A percentile compares a stretch with the other conserved stretches of the same genome.
Conservation (phyloP, 164 flowering plant genomes). For the Vitis labrusca region DNA sequence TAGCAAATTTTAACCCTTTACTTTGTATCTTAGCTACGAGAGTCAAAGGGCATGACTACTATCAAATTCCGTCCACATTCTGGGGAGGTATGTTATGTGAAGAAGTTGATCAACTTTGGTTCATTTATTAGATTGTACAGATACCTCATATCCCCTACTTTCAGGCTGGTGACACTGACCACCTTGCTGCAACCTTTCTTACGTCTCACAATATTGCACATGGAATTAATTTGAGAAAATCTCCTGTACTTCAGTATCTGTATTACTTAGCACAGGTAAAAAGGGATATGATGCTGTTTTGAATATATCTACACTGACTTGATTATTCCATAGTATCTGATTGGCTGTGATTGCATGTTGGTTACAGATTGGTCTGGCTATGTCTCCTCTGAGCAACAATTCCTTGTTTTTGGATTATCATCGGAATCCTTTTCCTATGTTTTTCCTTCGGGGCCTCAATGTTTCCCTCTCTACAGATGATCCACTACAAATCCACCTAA, state of each 20-base stretch:
- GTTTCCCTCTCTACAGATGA: constrained; percentile 98
- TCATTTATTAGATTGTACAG: background rate
- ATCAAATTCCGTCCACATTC: constrained; percentile 95
- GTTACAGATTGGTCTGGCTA: constrained; percentile 89
- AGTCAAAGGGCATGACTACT: constrained; percentile 94
- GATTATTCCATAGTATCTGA: constrained; percentile 2
- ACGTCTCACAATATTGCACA: constrained; percentile 87
- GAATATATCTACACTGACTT: background rate
- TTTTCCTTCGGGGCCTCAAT: constrained; percentile 89
- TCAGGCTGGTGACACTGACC: constrained; percentile 99
- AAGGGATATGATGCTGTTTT: background rate
- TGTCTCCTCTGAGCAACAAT: constrained; percentile 98
- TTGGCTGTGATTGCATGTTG: constrained; percentile 5
- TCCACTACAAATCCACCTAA: constrained; percentile 94
- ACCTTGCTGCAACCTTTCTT: constrained; percentile 96
- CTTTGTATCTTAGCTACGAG: constrained; percentile 62
- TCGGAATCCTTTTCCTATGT: constrained; percentile 86
- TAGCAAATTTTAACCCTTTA: background rate
- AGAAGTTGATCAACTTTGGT: background rate
- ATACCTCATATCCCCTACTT: constrained; percentile 18
- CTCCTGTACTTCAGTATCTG: constrained; percentile 94
- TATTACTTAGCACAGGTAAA: constrained; percentile 91
- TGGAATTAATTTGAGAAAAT: constrained; percentile 92
- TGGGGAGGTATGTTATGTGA: constrained; percentile 70
- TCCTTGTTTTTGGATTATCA: constrained; percentile 88